Evolutionary conservation across 73 alveolate species (phyloP), one percentile per base, ranked within the genome.

Genomic region (Breviolum minutum): DNA sequence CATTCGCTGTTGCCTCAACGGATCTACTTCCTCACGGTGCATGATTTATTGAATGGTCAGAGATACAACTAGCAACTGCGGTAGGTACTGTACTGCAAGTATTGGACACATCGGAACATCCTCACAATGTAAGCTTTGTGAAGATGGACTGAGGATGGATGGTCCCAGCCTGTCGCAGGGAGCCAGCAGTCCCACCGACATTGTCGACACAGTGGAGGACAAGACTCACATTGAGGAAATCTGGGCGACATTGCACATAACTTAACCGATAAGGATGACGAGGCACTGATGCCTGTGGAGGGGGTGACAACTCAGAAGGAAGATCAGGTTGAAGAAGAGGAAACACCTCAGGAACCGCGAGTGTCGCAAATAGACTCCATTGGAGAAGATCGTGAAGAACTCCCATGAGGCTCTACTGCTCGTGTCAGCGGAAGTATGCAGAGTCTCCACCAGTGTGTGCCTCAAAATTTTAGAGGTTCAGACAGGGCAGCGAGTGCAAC

Each of bases 181-280:
- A 89, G 96, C 86, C 96, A 70, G 71, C 63, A 68, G 86, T 60
- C 81, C 86, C 61, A 89, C 86, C 86, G 80, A 89, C 86, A 24
- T 63, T 63, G 22, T 70, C 62, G 92, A 83, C 61, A 26, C 88
- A 27, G 86, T 29, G 63, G 76, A 54, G 61, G 97, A 90, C 88
- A 90, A 90, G 97, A 90, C 97, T 63, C 97, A 90, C 74, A 90
- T 90, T 27, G 97, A 90, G 85, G 96, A 89, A 89, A 89, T 70
- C 68, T 89, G 26, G 19, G 24, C 61, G 86, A 30, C 63, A 60
- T 86, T 48, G 30, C 40, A 66, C 80, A 14, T 68, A 63, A 24
- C 69, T 9, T 19, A 60, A 63, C 14, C 19, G 95, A 64, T 64
- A 24, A 30, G 3, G 95, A 64, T 7, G 95, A 87, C 61, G 86